These are phyloP conservation scores for Erodium moschatum DNA, from an alignment of 441 rosid species.

Conservation along the genomic window DNA sequence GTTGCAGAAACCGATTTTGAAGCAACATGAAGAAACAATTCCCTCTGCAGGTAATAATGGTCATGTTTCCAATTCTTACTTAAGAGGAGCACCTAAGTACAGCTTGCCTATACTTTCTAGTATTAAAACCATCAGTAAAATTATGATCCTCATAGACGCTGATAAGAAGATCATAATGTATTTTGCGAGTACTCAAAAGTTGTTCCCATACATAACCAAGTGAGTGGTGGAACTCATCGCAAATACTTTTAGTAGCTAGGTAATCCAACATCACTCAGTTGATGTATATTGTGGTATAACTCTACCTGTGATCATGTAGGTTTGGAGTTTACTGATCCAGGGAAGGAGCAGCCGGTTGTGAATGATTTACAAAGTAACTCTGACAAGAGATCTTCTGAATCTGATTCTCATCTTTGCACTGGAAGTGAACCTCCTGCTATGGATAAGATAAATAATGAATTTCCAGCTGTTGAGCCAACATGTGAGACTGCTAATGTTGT, in stretches of 20 bases:
- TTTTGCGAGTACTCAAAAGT: too few species aligned
- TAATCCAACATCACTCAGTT: too few species aligned
- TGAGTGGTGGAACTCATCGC: too few species aligned
- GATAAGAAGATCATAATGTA: too few species aligned
- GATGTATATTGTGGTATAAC: neutral
- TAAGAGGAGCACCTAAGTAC: neutral
- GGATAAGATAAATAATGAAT: slow-evolving; percentile 21
- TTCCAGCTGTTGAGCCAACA: slow-evolving; percentile 25
- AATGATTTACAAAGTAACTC: slow-evolving; percentile 25
- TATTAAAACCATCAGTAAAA: neutral
- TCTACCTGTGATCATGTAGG: slow-evolving; percentile 27
- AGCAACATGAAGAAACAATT: slow-evolving; percentile 21
- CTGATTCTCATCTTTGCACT: slow-evolving; percentile 29
- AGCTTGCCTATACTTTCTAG: neutral
- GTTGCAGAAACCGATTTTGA: slow-evolving; percentile 58
- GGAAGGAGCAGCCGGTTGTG: slow-evolving; percentile 20
- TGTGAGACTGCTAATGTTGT: slow-evolving; percentile 18
- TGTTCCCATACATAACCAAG: too few species aligned
- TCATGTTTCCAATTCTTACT: slow-evolving; percentile 2
- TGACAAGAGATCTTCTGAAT: slow-evolving; percentile 14
- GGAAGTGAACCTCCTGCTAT: slow-evolving; percentile 20
- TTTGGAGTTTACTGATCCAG: slow-evolving; percentile 17
- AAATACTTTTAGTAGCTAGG: too few species aligned
- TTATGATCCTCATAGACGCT: too few species aligned
- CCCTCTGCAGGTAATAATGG: slow-evolving; percentile 31